Conservation (phyloP, 2,329 filamentous ascomycete species). For the Akanthomyces muscarius region DNA sequence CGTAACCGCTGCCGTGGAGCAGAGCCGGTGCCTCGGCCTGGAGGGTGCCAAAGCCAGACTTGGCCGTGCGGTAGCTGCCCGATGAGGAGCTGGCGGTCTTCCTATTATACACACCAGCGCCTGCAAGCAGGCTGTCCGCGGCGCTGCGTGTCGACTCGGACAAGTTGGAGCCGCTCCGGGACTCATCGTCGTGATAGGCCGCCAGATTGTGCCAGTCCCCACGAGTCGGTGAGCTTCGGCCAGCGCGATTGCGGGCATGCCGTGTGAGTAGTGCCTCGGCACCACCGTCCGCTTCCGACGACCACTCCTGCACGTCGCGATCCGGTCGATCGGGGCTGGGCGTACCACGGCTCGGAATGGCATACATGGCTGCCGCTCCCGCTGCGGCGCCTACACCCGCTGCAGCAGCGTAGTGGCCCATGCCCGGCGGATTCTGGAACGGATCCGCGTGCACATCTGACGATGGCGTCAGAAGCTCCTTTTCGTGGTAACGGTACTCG, state of each 20-base stretch:
- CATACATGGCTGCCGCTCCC: slow-evolving; percentile 12
- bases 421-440: slow-evolving; percentile 42
- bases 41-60: slow-evolving; percentile 47
- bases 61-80: slow-evolving; percentile 51
- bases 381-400: slow-evolving; percentile 19
- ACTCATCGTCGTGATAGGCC: slow-evolving; percentile 41
- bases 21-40: slow-evolving; percentile 51
- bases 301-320: slow-evolving; percentile 56
- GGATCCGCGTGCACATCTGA: slow-evolving; percentile 43
- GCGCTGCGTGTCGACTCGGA: slow-evolving; percentile 51
- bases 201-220: slow-evolving; percentile 35
- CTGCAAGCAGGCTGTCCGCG: slow-evolving; percentile 38
- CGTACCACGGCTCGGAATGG: slow-evolving; percentile 31
- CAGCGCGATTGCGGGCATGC: slow-evolving; percentile 34
- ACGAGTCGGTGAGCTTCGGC: slow-evolving; percentile 37
- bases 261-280: slow-evolving; percentile 46
- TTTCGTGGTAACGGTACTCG: slow-evolving; percentile 38
- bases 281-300: slow-evolving; percentile 51
- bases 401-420: slow-evolving; percentile 13
- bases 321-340: slow-evolving; percentile 44
- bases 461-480: slow-evolving; percentile 31
- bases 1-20: slow-evolving; percentile 28
- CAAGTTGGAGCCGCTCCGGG: slow-evolving; percentile 52
- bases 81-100: slow-evolving; percentile 40
- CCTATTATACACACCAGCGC: slow-evolving; percentile 33